Evolutionary conservation across 768 basidiomycete species (phyloP), one percentile per base, ranked within the genome.

Genomic region (Phlebiopsis gigantea): DNA sequence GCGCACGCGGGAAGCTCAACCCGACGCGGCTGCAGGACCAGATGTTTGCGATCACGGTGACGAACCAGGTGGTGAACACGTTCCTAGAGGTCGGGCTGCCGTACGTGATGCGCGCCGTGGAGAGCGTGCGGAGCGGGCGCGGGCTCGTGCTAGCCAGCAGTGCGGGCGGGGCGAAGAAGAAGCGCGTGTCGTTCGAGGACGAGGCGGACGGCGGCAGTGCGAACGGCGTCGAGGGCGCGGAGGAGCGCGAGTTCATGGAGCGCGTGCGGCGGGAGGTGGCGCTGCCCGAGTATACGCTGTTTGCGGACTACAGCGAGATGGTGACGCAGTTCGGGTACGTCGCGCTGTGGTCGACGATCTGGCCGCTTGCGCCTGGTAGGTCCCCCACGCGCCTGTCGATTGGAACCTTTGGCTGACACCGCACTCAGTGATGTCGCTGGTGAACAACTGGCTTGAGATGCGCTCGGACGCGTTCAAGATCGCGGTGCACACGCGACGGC

Each of bases 381-480:
- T 29, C 10, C 34, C n/a, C 21, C 30, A n/a, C n/a, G n/a, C n/a
- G n/a, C n/a, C n/a, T n/a, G n/a, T 53, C 31, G 51, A 8, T 46
- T 46, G n/a, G 45, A 24, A 10, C 24, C n/a, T 26, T 57, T 9
- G n/a, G n/a, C n/a, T n/a, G n/a, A n/a, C n/a, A n/a, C n/a, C n/a
- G n/a, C n/a, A n/a, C 52, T 12, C 63, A 76, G 81, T 86, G 8
- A 91, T 93, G 81, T 88, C 93, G 0, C 77, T 96, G 21, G 63
- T 97, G 47, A 99, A 98, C 77, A 98, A 99, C 70, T 80, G 90
- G 69, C 72, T 98, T 58, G 96, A 99, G 73, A 73, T 93, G 4
- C 86, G 94, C 17, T 90, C 88, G 2, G 96, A 99, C 66, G 97
- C 97, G 4, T 88, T 96, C 79, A 98, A 98, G 77, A 89, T 99